Percentiles rank a stretch among this genome's conserved stretches.
These are phyloP conservation scores for Trichoderma afroharzianum DNA, from an alignment of 2,329 filamentous ascomycete genomes.

Conservation along the genomic window DNA sequence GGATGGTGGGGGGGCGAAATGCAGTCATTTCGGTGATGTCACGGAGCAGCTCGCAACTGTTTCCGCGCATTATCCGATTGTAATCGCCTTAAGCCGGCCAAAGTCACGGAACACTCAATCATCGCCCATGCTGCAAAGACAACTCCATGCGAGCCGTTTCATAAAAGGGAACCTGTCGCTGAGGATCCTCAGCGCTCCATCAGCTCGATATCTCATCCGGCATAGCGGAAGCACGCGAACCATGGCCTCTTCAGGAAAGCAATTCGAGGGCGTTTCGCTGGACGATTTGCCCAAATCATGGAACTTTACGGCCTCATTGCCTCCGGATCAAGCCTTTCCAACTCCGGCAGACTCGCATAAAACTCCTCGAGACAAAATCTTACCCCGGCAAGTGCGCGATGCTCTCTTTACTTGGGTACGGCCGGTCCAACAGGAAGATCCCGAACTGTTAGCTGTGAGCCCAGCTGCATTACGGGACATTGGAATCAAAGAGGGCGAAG, in stretches of 20 bases:
- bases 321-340: slow-evolving; percentile 72
- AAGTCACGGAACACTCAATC: background rate
- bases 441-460: slow-evolving; percentile 80
- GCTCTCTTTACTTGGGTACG: slow-evolving; percentile 90
- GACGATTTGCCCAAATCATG: slow-evolving; percentile 61
- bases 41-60: background rate
- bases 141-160: background rate
- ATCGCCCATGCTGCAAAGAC: slow-evolving; percentile 3
- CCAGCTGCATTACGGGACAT: slow-evolving; percentile 74
- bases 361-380: slow-evolving; percentile 71
- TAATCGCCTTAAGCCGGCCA: background rate
- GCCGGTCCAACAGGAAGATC: slow-evolving; percentile 66
- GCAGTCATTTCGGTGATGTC: slow-evolving; percentile 11
- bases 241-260: slow-evolving; percentile 10
- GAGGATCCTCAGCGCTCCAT: slow-evolving; percentile 35
- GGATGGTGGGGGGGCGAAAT: slow-evolving; percentile 3
- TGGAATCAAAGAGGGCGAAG: slow-evolving; percentile 67
- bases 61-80: background rate
- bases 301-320: slow-evolving; percentile 63
- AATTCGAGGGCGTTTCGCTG: slow-evolving; percentile 38
- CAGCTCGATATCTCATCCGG: slow-evolving; percentile 18
- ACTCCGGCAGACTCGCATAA: slow-evolving; percentile 79
- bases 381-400: slow-evolving; percentile 77
- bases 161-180: slow-evolving; percentile 21
- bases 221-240: background rate